Evolutionary conservation across 495 filamentous ascomycete species (phyloP), one percentile per base, ranked within the genome.

Genomic region (Aspergillus heteromorphus): DNA sequence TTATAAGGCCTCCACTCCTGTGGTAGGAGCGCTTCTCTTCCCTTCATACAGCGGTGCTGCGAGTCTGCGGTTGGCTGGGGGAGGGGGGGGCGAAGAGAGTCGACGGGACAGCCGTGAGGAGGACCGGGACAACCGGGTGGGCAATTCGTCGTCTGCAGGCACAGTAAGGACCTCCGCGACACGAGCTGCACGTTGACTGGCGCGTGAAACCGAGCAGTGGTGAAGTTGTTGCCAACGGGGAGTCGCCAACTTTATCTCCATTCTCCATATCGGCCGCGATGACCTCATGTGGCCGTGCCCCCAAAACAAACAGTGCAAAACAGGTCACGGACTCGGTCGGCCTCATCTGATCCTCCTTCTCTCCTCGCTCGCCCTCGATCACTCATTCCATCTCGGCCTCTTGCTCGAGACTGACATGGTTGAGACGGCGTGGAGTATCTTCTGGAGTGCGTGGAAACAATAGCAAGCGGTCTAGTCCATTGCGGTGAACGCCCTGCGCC

Each of bases 221-320:
- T n/a, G 18, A 21, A n/a, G n/a, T n/a, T n/a, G 13, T 27, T 47
- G 43, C 6, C 20, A 47, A 47, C 19, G 16, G 40, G 16, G 40
- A 20, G 40, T 43, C 29, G 14, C 5, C 7, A 43, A 43, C 40
- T 21, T 21, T 21, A 43, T 27, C 4, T 27, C 3, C 21, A 16
- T 14, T 7, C 8, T 5, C 43, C 21, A 47, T 9, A 30, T 47
- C 21, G 18, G 27, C 43, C 21, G 23, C 48, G 21, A 57, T 57
- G 55, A 57, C 49, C 43, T 57, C 49, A 57, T 57, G 43, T 29
- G 21, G 13, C 36, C 27, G n/a, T 4, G 23, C 9, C 5, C 27
- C 29, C 19, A 48, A 48, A 34, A 25, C 43, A 31, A 53, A 53
- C 45, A 27, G 16, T 41, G 31, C 31, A 51, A 38, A 29, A 14